Evolutionary conservation across 352 stramenopile genomes (phyloP).

Genomic region (Thalassiosira ordinaria): DNA sequence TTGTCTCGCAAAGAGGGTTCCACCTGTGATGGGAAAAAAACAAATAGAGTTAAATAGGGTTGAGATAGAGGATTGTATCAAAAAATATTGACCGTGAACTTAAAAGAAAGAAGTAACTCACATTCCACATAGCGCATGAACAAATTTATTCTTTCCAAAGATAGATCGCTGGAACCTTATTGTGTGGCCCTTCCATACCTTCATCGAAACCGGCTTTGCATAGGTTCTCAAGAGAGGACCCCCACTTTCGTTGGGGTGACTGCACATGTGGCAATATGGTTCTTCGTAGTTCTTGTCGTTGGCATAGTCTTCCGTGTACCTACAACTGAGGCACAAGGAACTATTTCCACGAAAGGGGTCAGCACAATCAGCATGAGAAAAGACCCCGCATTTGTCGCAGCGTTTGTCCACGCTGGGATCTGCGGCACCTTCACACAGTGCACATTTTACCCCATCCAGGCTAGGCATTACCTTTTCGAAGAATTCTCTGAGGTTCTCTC

Average conservation of each 20-base stretch:
- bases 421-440: constrained; percentile 65
- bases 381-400: constrained; percentile 46
- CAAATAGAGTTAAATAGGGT: constrained; percentile 20
- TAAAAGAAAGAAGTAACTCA: constrained; percentile 55
- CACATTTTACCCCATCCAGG: constrained; percentile 65
- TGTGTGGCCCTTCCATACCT: constrained; percentile 67
- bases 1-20: constrained; percentile 41
- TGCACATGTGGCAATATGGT: constrained; percentile 78
- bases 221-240: constrained; percentile 57
- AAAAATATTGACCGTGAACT: not conserved
- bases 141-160: constrained; percentile 70
- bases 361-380: constrained; percentile 47
- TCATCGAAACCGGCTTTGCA: constrained; percentile 66
- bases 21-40: constrained; percentile 59
- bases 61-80: not conserved
- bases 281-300: constrained; percentile 43
- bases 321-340: constrained; percentile 64
- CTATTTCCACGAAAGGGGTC: constrained; percentile 18
- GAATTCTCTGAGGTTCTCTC: constrained; percentile 69
- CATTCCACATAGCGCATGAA: constrained; percentile 76
- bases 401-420: constrained; percentile 21
- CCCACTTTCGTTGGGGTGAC: constrained; percentile 43
- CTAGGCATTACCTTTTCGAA: constrained; percentile 65
- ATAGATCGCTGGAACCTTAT: constrained; percentile 62
- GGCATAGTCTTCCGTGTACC: constrained; percentile 52